Percentiles rank a stretch among this genome's conserved stretches.
These are phyloP conservation scores for Phytophthora pseudosyringae DNA, from an alignment of 352 stramenopile species.

Conservation along the genomic window DNA sequence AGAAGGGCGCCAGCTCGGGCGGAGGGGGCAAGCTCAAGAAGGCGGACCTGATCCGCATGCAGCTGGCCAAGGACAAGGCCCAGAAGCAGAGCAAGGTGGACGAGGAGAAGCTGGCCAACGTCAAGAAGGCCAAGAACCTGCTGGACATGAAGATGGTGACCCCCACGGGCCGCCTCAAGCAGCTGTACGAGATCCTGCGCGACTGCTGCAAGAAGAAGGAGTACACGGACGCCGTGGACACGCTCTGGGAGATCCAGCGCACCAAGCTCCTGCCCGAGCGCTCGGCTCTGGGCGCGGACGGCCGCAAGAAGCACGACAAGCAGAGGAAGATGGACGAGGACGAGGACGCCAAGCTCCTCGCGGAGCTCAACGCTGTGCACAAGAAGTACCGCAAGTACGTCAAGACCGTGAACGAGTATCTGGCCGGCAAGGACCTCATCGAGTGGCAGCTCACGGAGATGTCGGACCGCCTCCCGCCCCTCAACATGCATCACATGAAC, in stretches of 20 bases:
- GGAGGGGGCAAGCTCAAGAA: conserved; percentile 77
- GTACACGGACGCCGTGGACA: conserved; percentile 86
- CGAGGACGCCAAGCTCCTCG: conserved; percentile 72
- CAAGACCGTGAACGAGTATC: conserved; percentile 76
- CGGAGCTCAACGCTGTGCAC: conserved; percentile 75
- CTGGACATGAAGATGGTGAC: conserved; percentile 90
- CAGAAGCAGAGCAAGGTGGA: conserved; percentile 90
- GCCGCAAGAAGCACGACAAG: conserved; percentile 76
- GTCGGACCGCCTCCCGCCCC: conserved; percentile 81
- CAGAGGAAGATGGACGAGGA: conserved; percentile 77
- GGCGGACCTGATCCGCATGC: conserved; percentile 86
- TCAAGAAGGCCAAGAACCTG: conserved; percentile 84
- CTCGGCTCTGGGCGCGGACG: conserved; percentile 39
- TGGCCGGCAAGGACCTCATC: conserved; percentile 77
- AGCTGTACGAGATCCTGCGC: conserved; percentile 87
- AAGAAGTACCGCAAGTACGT: conserved; percentile 91
- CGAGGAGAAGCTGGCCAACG: conserved; percentile 88
- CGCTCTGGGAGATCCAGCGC: conserved; percentile 88
- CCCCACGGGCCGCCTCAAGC: conserved; percentile 78
- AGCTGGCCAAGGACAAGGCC: conserved; percentile 87
- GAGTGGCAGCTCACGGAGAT: conserved; percentile 90
- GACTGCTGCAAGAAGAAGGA: conserved; percentile 88
- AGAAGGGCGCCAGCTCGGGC: conserved; percentile 37
- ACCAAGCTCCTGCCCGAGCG: conserved; percentile 65
- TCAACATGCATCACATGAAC: conserved; percentile 93